A percentile compares a stretch with the other conserved stretches of the same genome.
Evolutionary conservation across 805 yeast genomes (phyloP).

Genomic region (Candida fluviatilis): DNA sequence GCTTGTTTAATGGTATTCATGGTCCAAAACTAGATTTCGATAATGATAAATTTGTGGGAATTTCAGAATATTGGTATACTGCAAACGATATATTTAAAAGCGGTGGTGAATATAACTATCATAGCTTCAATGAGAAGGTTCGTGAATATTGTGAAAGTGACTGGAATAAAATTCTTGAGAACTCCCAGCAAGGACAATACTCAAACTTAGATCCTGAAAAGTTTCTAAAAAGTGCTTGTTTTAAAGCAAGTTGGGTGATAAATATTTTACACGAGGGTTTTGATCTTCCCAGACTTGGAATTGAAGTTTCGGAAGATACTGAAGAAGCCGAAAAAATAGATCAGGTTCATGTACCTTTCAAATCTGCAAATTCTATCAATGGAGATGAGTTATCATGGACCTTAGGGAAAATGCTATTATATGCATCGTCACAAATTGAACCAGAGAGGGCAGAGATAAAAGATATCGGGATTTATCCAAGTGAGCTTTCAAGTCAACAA

Average conservation of each 20-base stretch:
- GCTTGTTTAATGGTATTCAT: constrained; percentile 92
- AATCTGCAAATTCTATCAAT: constrained; percentile 73
- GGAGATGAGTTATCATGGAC: constrained; percentile 96
- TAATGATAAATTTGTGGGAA: constrained; percentile 82
- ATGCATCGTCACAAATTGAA: constrained; percentile 69
- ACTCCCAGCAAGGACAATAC: constrained; percentile 54
- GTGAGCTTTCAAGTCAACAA: constrained; percentile 28
- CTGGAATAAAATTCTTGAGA: constrained; percentile 55
- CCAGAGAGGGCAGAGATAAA: constrained; percentile 13
- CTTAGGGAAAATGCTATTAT: constrained; percentile 77
- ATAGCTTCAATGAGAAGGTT: constrained; percentile 61
- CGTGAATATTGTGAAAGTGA: constrained; percentile 69
- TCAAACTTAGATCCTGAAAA: constrained; percentile 48
- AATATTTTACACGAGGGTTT: constrained; percentile 91
- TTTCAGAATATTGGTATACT: constrained; percentile 96
- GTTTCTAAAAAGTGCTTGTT: constrained; percentile 72
- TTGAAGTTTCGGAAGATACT: constrained; percentile 38
- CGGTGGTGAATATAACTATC: constrained; percentile 85
- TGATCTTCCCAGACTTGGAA: constrained; percentile 68
- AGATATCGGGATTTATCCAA: constrained; percentile 38
- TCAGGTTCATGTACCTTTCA: constrained; percentile 57
- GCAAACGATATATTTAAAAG: constrained; percentile 86
- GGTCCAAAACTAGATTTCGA: constrained; percentile 83
- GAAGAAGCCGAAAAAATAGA: constrained; percentile 20
- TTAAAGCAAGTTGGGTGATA: constrained; percentile 92